Evolutionary conservation across 202 grass and related monocot genomes (phyloP), one percentile per base, ranked within the genome.

Genomic region (Bolboschoenoplectus hybrid): DNA sequence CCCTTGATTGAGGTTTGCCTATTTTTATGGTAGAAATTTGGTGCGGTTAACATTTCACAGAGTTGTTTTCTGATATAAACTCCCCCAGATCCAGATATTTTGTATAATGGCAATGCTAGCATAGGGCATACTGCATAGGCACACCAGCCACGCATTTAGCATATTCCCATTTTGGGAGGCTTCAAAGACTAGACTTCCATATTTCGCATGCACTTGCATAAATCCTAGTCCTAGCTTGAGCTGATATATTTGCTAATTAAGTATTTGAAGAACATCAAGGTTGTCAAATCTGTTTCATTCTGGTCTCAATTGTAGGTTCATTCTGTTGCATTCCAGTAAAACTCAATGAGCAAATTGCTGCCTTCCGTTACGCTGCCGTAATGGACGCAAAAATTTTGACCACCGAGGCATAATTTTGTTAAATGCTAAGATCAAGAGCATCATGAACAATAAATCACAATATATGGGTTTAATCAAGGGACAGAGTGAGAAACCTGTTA

Each of bases 51-150:
- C 55, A n/a, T 80, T 43, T 56, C 36, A 61, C 7, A 80, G 11
- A 60, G 13, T 61, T 40, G 3, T 40, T 80, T 80, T 60, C 75
- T 58, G 75, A 80, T 78, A 80, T 78, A 78, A 56, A 57, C 5
- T 38, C 74, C 13, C 57, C 74, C 51, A 57, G 50, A 61, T 78
- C 26, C 26, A 56, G 13, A 69, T 78, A 39, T 78, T 78, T 57
- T 6, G 51, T 36, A 34, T 32, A 51, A 50, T 34, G 45, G 46
- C 73, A 76, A 76, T 51, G 74, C 51, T 55, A 56, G 0, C 26
- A 39, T 34, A 39, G 13, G 74, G 26, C 26, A 26, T 26, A 26
- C 26, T 26, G 0, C 39, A n/a, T 14, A 44, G 5, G 32, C 16
- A 36, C 32, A 57, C 68, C 56, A 38, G 11, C 50, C 26, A 38